Conservation (phyloP, 495 filamentous ascomycete genomes). For the Xylaria sp. region DNA sequence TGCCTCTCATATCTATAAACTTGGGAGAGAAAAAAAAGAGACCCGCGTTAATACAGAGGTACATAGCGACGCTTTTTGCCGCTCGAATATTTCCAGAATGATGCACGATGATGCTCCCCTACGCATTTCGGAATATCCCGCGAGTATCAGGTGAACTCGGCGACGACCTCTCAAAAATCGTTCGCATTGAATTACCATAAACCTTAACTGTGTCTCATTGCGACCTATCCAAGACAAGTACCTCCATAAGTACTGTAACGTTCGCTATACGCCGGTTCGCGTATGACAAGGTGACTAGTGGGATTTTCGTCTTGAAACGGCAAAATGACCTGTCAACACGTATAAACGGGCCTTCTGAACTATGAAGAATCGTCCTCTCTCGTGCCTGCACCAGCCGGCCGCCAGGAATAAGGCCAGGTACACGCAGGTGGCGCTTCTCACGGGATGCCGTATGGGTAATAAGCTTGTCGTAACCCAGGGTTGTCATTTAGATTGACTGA, state of each 20-base stretch:
- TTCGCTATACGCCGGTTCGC: neutral
- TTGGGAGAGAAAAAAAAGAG: neutral
- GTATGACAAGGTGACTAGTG: neutral
- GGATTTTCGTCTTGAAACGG: neutral
- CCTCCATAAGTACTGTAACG: neutral
- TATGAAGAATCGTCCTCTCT: neutral
- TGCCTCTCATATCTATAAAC: neutral
- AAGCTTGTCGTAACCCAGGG: neutral
- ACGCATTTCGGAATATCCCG: constrained; percentile 21
- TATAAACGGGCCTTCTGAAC: neutral
- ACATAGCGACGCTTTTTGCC: constrained; percentile 7
- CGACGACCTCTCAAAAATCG: neutral
- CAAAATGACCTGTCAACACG: too few relatives aligned
- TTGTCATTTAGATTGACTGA: neutral
- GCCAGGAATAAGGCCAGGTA: neutral
- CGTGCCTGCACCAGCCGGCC: neutral
- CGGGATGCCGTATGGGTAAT: neutral
- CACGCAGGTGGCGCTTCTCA: neutral
- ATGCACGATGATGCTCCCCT: constrained; percentile 23
- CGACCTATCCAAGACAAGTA: neutral
- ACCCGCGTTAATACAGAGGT: constrained; percentile 3
- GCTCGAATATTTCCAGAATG: constrained; percentile 25
- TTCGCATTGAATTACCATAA: neutral
- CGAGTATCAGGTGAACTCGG: constrained; percentile 7
- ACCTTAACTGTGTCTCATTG: neutral